These are phyloP conservation scores for Phoma herbarum DNA, from an alignment of 2,329 filamentous ascomycete genomes.

Conservation along the genomic window DNA sequence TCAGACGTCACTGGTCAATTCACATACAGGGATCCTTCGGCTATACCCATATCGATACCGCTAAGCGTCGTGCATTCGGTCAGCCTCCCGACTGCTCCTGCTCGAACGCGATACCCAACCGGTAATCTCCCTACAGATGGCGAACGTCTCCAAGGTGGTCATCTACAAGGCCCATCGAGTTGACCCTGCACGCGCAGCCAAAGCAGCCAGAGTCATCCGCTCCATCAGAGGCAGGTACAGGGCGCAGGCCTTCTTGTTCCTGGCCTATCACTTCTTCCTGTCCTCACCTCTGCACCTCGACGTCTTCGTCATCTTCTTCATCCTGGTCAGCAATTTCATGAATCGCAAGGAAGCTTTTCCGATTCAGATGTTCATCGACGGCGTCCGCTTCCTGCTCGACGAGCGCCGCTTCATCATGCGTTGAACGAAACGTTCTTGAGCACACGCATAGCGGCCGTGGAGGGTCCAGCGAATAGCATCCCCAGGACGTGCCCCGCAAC, in stretches of 20 bases:
- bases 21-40: slow-evolving; percentile 5
- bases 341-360: slow-evolving; percentile 44
- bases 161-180: slow-evolving; percentile 22
- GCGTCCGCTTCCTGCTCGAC: slow-evolving; percentile 38
- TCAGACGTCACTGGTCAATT: slow-evolving; percentile 8
- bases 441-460: too few relatives aligned
- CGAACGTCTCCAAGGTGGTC: slow-evolving; percentile 26
- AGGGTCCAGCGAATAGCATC: not conserved
- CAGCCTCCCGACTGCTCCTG: not conserved
- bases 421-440: slow-evolving; percentile 18
- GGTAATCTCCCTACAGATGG: too few relatives aligned
- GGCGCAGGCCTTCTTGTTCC: slow-evolving; percentile 43
- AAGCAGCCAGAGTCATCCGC: slow-evolving; percentile 38
- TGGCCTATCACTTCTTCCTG: slow-evolving; percentile 48
- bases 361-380: slow-evolving; percentile 38
- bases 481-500: slow-evolving; percentile 29
- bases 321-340: slow-evolving; percentile 50
- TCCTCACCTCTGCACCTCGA: slow-evolving; percentile 42
- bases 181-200: slow-evolving; percentile 31
- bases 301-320: slow-evolving; percentile 46
- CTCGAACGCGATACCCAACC: not conserved
- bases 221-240: slow-evolving; percentile 43
- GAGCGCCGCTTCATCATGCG: slow-evolving; percentile 39
- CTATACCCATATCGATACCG: not conserved
- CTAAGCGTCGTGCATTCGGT: not conserved